These are phyloP conservation scores for Kodamaea fungicola DNA, from an alignment of 1,139 yeast species.

Conservation along the genomic window DNA sequence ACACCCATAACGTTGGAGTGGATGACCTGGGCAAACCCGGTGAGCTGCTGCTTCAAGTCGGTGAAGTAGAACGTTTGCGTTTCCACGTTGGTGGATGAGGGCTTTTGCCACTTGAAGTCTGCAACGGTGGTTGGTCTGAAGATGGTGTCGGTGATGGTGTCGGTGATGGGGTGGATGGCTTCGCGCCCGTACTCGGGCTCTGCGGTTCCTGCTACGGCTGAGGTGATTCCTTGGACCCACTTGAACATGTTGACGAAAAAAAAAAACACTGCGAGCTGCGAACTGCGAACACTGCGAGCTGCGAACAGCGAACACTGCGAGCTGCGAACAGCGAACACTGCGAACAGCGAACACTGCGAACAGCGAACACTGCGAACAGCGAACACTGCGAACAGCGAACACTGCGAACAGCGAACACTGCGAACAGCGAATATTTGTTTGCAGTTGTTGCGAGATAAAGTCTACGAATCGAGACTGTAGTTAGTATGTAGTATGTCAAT, in stretches of 20 bases:
- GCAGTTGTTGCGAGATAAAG: too few species aligned
- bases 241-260: constrained; percentile 49
- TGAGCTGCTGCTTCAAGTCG: constrained; percentile 56
- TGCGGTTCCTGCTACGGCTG: constrained; percentile 94
- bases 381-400: too few species aligned
- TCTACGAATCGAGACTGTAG: too few species aligned
- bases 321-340: too few species aligned
- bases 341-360: too few species aligned
- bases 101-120: constrained; percentile 75
- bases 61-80: constrained; percentile 89
- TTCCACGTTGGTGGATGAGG: constrained; percentile 85
- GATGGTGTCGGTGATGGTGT: constrained; percentile 43
- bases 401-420: too few species aligned
- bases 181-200: constrained; percentile 96
- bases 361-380: too few species aligned
- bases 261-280: too few species aligned
- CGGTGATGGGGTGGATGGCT: constrained; percentile 82
- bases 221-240: constrained; percentile 85
- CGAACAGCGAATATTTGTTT: too few species aligned
- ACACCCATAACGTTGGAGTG: constrained; percentile 89
- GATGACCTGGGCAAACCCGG: constrained; percentile 91
- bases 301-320: too few species aligned
- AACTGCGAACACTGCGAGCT: too few species aligned
- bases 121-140: constrained; percentile 48
- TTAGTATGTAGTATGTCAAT: too few species aligned